Conservation (phyloP, 140 eudicot species). For the Cichorium intybus region DNA sequence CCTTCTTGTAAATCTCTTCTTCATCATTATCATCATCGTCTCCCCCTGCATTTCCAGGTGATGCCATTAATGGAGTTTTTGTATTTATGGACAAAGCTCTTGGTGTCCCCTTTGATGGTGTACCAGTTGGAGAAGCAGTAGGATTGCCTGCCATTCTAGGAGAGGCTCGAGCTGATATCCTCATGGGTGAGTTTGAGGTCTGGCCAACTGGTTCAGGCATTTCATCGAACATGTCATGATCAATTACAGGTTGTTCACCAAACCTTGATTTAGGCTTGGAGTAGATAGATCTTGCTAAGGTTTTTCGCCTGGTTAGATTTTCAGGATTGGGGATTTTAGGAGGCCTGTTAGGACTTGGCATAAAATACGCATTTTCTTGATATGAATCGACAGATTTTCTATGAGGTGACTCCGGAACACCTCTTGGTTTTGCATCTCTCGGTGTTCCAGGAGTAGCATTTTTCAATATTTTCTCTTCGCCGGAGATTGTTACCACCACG, state of each 20-base stretch:
- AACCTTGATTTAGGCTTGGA: constrained; percentile 86
- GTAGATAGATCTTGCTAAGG: constrained; percentile 41
- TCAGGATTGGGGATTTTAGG: constrained; percentile 63
- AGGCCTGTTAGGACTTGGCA: constrained; percentile 65
- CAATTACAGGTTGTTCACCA: constrained; percentile 71
- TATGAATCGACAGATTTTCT: constrained; percentile 47
- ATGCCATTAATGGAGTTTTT: constrained; percentile 53
- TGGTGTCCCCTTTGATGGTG: constrained; percentile 30
- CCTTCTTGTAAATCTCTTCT: constrained; percentile 79
- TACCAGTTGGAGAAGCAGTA: constrained; percentile 29
- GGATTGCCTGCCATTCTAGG: constrained; percentile 27
- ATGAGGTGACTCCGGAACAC: constrained; percentile 35
- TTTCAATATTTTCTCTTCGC: constrained; percentile 35
- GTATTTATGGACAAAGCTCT: constrained; percentile 47
- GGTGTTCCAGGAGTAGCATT: neutral
- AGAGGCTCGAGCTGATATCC: constrained; percentile 40
- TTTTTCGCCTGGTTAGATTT: constrained; percentile 49
- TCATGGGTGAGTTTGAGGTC: constrained; percentile 33
- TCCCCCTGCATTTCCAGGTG: constrained; percentile 51
- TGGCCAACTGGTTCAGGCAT: constrained; percentile 30
- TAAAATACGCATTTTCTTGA: constrained; percentile 40
- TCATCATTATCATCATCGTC: constrained; percentile 43
- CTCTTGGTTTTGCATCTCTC: constrained; percentile 18
- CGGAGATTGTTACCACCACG: constrained; percentile 39
- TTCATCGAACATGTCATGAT: constrained; percentile 52